Evolutionary conservation across 495 filamentous ascomycete species (phyloP).

Genomic region (Talaromyces borbonicus): DNA sequence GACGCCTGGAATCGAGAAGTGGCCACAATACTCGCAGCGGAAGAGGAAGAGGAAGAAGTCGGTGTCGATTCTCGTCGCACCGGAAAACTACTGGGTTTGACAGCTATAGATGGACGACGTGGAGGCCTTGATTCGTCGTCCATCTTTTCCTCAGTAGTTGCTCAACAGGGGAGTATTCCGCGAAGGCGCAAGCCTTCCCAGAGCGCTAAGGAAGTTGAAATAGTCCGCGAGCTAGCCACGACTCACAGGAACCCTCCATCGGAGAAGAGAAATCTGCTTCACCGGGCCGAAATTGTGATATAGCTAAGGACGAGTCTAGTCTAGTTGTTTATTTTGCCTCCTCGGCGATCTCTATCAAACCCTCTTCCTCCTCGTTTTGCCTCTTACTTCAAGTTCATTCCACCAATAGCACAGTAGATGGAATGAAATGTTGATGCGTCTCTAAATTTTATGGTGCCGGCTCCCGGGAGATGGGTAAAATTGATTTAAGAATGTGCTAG

Average conservation of each 20-base stretch:
- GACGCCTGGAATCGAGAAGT: slow-evolving; percentile 9
- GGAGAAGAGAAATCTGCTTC: background rate
- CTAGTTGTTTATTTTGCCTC: too few relatives aligned
- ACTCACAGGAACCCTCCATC: background rate
- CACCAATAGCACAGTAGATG: too few relatives aligned
- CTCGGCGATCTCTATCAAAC: too few relatives aligned
- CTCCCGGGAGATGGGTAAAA: background rate
- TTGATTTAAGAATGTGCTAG: background rate
- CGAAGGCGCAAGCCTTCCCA: background rate
- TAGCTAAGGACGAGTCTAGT: too few relatives aligned
- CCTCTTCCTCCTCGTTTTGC: too few relatives aligned
- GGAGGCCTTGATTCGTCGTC: slow-evolving; percentile 6
- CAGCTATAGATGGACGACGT: slow-evolving; percentile 13
- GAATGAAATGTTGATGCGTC: too few relatives aligned
- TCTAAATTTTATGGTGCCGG: too few relatives aligned
- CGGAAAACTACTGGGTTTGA: slow-evolving; percentile 15
- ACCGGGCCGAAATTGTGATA: slow-evolving; percentile 11
- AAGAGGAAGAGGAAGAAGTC: slow-evolving; percentile 4
- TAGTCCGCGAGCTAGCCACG: background rate
- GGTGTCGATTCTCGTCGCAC: slow-evolving; percentile 8
- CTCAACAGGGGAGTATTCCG: background rate
- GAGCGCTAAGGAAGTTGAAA: background rate
- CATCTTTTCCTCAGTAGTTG: background rate
- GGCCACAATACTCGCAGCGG: slow-evolving; percentile 12
- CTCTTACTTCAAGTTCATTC: too few relatives aligned